Conservation (phyloP, 768 basidiomycete genomes). For the Thelephora aurantiotincta region DNA sequence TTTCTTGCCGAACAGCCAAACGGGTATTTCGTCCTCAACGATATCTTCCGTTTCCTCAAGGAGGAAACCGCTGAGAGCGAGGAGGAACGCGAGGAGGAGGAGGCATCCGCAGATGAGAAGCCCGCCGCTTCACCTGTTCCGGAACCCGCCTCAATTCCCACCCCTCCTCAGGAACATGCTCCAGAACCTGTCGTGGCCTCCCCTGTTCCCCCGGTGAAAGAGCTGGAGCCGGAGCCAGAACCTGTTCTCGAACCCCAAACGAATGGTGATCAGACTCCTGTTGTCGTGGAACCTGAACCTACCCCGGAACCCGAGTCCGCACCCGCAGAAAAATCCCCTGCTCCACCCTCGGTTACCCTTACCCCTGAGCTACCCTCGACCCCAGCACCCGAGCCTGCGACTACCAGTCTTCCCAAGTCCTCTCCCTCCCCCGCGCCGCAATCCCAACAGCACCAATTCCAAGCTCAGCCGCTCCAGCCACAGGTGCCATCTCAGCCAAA, state of each 20-base stretch:
- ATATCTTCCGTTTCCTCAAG: constrained; percentile 99
- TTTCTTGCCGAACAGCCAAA: constrained; percentile 99
- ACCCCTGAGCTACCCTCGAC: constrained; percentile 17
- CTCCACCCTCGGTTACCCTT: constrained; percentile 13
- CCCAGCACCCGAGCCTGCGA: constrained; percentile 15
- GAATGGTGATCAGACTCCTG: constrained; percentile 23
- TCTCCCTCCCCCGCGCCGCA: constrained; percentile 18
- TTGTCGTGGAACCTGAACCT: constrained; percentile 20
- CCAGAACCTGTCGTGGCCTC: constrained; percentile 19
- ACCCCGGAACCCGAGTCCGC: constrained; percentile 16
- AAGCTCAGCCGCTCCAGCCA: constrained; percentile 25
- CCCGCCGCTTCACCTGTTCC: constrained; percentile 9
- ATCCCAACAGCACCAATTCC: constrained; percentile 6
- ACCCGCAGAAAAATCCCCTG: constrained; percentile 18
- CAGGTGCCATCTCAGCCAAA: constrained; percentile 42
- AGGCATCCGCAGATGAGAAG: constrained; percentile 23
- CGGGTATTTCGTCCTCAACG: constrained; percentile 98
- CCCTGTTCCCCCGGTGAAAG: constrained; percentile 20
- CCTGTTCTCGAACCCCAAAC: constrained; percentile 19
- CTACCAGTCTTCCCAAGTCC: constrained; percentile 16
- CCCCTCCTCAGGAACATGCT: constrained; percentile 12
- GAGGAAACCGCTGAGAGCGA: constrained; percentile 82
- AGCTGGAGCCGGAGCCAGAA: constrained; percentile 21
- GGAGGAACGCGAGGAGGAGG: constrained; percentile 44
- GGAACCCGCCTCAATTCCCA: constrained; percentile 23